Conservation (phyloP, 768 basidiomycete genomes). For the Agrocybe praecox region DNA sequence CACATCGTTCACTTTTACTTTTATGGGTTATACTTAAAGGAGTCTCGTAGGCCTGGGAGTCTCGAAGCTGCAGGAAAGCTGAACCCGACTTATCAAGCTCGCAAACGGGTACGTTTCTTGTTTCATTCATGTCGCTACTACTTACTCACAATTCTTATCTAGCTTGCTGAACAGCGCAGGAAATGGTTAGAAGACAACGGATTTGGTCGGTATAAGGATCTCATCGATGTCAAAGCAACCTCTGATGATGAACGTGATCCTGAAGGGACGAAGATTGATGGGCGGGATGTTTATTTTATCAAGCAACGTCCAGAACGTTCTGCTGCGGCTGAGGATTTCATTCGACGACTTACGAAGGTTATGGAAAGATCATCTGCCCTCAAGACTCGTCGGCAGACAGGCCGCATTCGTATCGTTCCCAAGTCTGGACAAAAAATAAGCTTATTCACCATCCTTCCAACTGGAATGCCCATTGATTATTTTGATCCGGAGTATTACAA, state of each 20-base stretch:
- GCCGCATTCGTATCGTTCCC: background rate
- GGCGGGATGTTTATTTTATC: background rate
- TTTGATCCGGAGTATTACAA: conserved; percentile 14
- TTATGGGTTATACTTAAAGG: conserved; percentile 5
- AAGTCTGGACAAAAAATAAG: background rate
- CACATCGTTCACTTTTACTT: conserved; percentile 15
- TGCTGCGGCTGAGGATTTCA: background rate
- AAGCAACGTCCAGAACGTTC: background rate
- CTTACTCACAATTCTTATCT: too few species aligned
- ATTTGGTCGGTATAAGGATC: conserved; percentile 1
- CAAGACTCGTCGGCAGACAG: background rate
- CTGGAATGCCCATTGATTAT: conserved; percentile 15
- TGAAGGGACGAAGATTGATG: background rate
- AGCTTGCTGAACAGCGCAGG: too few species aligned
- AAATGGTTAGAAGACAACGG: background rate
- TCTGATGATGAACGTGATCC: conserved; percentile 20
- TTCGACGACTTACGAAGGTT: background rate
- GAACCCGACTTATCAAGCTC: conserved; percentile 5
- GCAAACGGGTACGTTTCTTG: conserved; percentile 8
- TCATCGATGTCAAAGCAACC: conserved; percentile 16
- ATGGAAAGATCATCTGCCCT: background rate
- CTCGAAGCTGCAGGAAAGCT: background rate
- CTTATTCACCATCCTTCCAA: background rate
- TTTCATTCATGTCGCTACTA: too few species aligned
- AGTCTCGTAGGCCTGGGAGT: conserved; percentile 9